A percentile compares a stretch with the other conserved stretches of the same genome.
These are phyloP conservation scores for Primulina tabacum DNA, from an alignment of 257 asterid species.

Conservation along the genomic window DNA sequence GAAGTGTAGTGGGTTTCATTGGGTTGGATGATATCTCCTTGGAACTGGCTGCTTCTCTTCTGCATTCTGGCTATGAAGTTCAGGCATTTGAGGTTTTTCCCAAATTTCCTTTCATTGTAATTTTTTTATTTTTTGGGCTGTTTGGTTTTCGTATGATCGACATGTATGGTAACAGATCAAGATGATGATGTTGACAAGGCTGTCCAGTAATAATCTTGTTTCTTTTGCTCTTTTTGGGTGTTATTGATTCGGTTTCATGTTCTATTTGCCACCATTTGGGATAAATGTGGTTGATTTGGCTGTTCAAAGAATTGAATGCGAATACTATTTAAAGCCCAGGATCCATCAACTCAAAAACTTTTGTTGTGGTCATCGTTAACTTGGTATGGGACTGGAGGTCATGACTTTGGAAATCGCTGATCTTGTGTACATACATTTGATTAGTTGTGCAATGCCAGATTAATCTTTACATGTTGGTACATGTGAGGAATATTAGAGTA, in stretches of 20 bases:
- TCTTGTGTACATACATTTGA: too few relatives aligned
- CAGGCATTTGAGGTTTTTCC: conserved; percentile 74
- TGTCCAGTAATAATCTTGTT: conserved; percentile 11
- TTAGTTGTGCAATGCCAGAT: too few relatives aligned
- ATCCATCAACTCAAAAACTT: too few relatives aligned
- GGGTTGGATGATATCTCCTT: conserved; percentile 77
- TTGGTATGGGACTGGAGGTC: too few relatives aligned
- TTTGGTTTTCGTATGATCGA: conserved; percentile 7
- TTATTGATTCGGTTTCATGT: neutral
- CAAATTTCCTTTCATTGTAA: neutral
- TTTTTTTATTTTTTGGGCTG: neutral
- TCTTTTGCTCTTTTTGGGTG: neutral
- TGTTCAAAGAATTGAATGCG: too few relatives aligned
- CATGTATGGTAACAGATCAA: neutral
- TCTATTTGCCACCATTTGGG: neutral
- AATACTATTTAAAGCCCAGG: too few relatives aligned
- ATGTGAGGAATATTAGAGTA: too few relatives aligned
- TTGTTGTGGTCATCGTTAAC: too few relatives aligned
- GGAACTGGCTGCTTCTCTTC: conserved; percentile 70
- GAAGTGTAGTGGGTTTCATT: conserved; percentile 59
- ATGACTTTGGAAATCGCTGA: too few relatives aligned
- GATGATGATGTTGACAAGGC: neutral
- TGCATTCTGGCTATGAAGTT: conserved; percentile 56
- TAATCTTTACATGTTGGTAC: too few relatives aligned
- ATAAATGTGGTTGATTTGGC: neutral